phyloP scores from a whole-genome alignment of 2,329 filamentous ascomycete species.

The Trichoderma oligosporum region DNA sequence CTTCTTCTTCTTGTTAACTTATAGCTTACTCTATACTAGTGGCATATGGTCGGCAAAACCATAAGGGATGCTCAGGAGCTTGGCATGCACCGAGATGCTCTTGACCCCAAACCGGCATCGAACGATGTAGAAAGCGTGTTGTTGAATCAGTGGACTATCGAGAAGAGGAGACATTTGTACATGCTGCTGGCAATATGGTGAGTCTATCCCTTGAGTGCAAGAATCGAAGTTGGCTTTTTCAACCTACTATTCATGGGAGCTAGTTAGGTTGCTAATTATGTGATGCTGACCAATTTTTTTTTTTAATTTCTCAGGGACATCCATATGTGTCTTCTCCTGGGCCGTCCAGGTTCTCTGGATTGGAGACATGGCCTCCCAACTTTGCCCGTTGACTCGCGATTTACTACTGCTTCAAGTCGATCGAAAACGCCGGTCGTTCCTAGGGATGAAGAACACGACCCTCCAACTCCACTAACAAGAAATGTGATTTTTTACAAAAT shows the following conservation, averaged over 20 bases:
- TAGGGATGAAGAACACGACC: conserved; percentile 45
- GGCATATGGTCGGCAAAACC: conserved; percentile 53
- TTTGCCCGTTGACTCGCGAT: conserved; percentile 51
- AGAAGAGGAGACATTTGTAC: conserved; percentile 55
- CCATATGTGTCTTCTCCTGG: conserved; percentile 51
- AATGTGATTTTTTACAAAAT: conserved; percentile 49
- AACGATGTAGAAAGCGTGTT: conserved; percentile 47
- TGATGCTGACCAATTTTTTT: no score
- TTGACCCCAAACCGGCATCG: conserved; percentile 48
- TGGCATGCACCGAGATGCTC: conserved; percentile 52
- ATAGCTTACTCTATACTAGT: conserved; percentile 33
- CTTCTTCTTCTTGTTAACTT: background rate
- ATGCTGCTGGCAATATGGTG: conserved; percentile 47
- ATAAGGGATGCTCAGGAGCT: conserved; percentile 62
- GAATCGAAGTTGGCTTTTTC: background rate
- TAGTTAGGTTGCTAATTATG: background rate
- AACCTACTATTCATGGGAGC: background rate
- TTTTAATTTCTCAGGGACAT: no score
- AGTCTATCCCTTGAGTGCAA: no score
- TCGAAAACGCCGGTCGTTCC: conserved; percentile 46
- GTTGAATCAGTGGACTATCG: conserved; percentile 56
- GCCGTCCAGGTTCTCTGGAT: conserved; percentile 55
- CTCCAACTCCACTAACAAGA: conserved; percentile 55
- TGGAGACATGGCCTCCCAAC: conserved; percentile 44
- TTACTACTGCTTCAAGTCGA: conserved; percentile 41